Conservation (phyloP, 1,284 basidiomycete species). For the Butyriboletus regius region DNA sequence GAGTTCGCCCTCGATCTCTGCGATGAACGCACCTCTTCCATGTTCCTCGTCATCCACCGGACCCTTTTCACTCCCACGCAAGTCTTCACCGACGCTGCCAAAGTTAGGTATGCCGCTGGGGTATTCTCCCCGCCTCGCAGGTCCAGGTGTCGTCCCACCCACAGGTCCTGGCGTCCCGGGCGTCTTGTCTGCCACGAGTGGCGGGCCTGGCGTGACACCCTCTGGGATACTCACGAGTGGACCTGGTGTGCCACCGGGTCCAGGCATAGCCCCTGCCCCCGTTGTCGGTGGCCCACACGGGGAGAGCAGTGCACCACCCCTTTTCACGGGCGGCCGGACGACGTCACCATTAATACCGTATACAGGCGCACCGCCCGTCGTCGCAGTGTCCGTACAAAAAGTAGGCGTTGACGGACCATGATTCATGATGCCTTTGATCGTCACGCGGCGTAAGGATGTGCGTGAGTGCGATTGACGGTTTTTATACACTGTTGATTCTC, state of each 20-base stretch:
- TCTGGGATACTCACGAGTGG: constrained; percentile 28
- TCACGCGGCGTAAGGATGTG: too few relatives aligned
- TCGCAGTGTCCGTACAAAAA: constrained; percentile 14
- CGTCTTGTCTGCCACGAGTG: constrained; percentile 15
- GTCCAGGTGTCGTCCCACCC: constrained; percentile 27
- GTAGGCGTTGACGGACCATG: constrained; percentile 19
- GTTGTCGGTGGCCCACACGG: constrained; percentile 7
- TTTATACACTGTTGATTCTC: constrained; percentile 7
- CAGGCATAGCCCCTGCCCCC: constrained; percentile 26
- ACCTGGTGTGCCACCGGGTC: constrained; percentile 27
- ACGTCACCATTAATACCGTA: constrained; percentile 27
- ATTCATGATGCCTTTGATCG: neutral
- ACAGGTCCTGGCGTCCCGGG: constrained; percentile 25
- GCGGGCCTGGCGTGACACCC: constrained; percentile 16
- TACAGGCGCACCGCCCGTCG: constrained; percentile 2
- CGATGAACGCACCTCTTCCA: constrained; percentile 12
- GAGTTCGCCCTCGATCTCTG: constrained; percentile 14
- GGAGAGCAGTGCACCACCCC: constrained; percentile 12
- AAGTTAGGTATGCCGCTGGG: constrained; percentile 28
- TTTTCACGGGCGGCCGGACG: constrained; percentile 20
- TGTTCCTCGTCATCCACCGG: constrained; percentile 19
- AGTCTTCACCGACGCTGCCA: constrained; percentile 23
- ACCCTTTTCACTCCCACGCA: constrained; percentile 22
- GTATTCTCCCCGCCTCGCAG: constrained; percentile 29
- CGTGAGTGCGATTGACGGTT: neutral